Evolutionary conservation across 2,329 filamentous ascomycete species (phyloP), one percentile per base, ranked within the genome.

Genomic region (Didymella sp.): DNA sequence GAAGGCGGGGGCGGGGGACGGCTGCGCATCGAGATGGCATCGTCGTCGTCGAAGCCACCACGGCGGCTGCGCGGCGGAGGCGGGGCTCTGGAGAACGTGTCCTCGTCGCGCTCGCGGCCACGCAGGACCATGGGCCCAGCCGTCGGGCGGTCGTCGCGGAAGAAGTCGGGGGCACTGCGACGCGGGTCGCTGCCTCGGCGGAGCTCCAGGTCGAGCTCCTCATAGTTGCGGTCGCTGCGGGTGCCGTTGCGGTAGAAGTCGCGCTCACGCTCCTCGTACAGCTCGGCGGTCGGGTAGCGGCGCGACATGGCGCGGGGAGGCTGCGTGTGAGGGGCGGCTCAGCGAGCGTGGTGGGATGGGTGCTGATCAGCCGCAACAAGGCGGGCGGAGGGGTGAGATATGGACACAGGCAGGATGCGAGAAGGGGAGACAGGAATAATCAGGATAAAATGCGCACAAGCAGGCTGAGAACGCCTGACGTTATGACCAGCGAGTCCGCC

Each of bases 201-300:
- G 52, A 82, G 74, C 62, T 84, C 82, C 40, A 81, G 58, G 55
- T 84, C 81, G 41, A 82, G 72, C 46, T 83, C 81, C 27, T 82
- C 80, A 61, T 81, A 81, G 64, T 79, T 79, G 66, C 76, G 77
- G 13, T 71, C 66, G 62, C 66, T 73, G 66, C 74, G 75, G 59
- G 69, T 68, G 59, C 73, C 71, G 57, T 73, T 77, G 64, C 77
- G 75, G 59, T 81, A 80, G 61, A 82, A 79, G 61, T 82, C 81
- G 59, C 80, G 75, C 65, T 82, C 77, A 51, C 79, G 77, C 66
- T 82, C 79, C 48, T 81, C 79, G 64, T 81, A 81, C 63, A 78
- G 72, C 66, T 81, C 79, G 54, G 79, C 76, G 30, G 77, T 76
- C 30, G 76, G 77, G 62, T 80, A 80, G 69, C 76, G 73, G 54